Percentiles rank a stretch among this genome's conserved stretches.
Conservation (phyloP, 306 rosid species). For the Hippophae gyantsensis region DNA sequence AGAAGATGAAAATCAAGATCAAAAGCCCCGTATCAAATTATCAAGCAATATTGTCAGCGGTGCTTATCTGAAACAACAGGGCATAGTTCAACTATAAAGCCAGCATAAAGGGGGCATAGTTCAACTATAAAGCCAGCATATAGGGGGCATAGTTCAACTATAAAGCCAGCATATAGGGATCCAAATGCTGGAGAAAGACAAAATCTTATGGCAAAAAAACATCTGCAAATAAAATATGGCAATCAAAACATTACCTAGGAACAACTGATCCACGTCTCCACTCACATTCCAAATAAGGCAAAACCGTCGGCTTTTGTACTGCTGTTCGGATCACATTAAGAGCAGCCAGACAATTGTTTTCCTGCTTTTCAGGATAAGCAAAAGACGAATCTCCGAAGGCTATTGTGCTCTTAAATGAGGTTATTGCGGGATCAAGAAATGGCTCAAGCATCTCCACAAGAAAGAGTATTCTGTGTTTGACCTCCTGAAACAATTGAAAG, state of each 20-base stretch:
- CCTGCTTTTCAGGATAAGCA: slow-evolving; percentile 60
- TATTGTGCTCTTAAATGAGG: slow-evolving; percentile 56
- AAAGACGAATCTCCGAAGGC: slow-evolving; percentile 74
- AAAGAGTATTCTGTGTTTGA: slow-evolving; percentile 70
- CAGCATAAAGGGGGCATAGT: neutral
- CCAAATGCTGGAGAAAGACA: slow-evolving; percentile 4
- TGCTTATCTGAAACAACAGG: neutral
- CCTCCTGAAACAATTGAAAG: slow-evolving; percentile 51
- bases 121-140: neutral
- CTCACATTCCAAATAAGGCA: slow-evolving; percentile 87
- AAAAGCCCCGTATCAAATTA: neutral
- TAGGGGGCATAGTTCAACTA: too few relatives aligned
- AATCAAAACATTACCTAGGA: slow-evolving; percentile 54
- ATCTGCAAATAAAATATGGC: slow-evolving; percentile 4
- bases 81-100: slow-evolving; percentile 1
- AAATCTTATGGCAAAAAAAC: neutral
- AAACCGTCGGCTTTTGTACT: slow-evolving; percentile 66
- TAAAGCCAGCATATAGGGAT: neutral
- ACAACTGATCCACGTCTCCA: slow-evolving; percentile 85
- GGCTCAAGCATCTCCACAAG: slow-evolving; percentile 95
- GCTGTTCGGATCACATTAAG: slow-evolving; percentile 76
- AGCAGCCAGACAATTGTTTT: slow-evolving; percentile 51
- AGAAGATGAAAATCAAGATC: neutral
- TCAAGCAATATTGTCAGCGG: neutral
- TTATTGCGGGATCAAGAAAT: slow-evolving; percentile 79